These are phyloP conservation scores for Ilyonectria destructans DNA, from an alignment of 2,329 filamentous ascomycete species.

Conservation along the genomic window DNA sequence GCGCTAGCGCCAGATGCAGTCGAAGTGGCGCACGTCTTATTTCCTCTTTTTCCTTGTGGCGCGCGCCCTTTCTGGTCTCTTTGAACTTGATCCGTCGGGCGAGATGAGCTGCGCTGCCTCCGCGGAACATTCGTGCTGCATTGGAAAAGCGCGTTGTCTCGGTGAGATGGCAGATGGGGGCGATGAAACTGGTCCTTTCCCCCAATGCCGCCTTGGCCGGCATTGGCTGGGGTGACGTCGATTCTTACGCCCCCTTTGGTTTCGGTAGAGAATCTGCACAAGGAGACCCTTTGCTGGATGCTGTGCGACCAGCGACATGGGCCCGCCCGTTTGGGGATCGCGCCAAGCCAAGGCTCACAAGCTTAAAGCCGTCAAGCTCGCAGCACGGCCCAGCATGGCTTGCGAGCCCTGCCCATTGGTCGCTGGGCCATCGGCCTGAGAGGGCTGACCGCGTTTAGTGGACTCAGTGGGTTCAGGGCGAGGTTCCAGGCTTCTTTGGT, in stretches of 20 bases:
- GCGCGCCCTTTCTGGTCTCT: background rate
- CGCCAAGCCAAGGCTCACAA: conserved; percentile 12
- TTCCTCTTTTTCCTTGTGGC: background rate
- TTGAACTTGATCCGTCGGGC: background rate
- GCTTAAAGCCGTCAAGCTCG: conserved; percentile 8
- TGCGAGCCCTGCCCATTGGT: background rate
- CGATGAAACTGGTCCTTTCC: background rate
- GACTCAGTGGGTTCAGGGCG: background rate
- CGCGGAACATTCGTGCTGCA: too few species aligned
- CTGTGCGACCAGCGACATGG: too few species aligned
- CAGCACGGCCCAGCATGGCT: background rate
- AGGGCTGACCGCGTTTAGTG: conserved; percentile 3
- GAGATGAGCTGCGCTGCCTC: too few species aligned
- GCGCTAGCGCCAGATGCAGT: background rate
- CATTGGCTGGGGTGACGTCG: too few species aligned
- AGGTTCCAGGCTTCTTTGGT: background rate
- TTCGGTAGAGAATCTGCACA: background rate
- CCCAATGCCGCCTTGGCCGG: background rate
- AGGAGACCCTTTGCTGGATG: background rate
- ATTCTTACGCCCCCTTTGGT: background rate
- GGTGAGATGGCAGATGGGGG: background rate
- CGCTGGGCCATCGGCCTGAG: background rate
- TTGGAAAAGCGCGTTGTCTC: background rate
- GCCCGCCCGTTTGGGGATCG: background rate
- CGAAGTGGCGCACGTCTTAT: background rate